Conservation (phyloP, 2,329 filamentous ascomycete species). For the Myriosclerotinia curreyana region DNA sequence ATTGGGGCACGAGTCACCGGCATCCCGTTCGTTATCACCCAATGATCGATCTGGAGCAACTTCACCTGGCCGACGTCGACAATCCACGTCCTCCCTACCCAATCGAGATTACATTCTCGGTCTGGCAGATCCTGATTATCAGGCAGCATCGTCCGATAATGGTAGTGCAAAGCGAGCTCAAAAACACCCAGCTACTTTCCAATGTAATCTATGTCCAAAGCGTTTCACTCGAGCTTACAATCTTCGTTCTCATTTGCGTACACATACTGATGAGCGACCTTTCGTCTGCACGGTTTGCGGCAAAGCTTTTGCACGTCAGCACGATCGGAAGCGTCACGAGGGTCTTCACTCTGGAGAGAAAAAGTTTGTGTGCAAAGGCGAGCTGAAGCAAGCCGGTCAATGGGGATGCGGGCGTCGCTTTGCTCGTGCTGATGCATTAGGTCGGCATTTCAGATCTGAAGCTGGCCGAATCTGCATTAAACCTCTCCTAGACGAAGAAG, state of each 20-base stretch:
- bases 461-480: constrained; percentile 96
- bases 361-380: constrained; percentile 95
- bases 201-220: constrained; percentile 90
- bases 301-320: constrained; percentile 95
- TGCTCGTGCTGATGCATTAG: constrained; percentile 90
- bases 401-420: constrained; percentile 96
- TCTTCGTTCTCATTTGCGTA: constrained; percentile 87
- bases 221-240: constrained; percentile 97
- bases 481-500: constrained; percentile 93
- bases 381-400: constrained; percentile 74
- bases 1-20: constrained; percentile 41
- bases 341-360: constrained; percentile 95
- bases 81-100: constrained; percentile 57
- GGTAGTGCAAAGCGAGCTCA: constrained; percentile 75
- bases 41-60: constrained; percentile 52
- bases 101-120: constrained; percentile 80
- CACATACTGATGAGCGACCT: constrained; percentile 93
- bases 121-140: constrained; percentile 82
- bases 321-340: constrained; percentile 96
- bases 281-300: constrained; percentile 97
- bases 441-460: constrained; percentile 91
- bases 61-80: constrained; percentile 49
- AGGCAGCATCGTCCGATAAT: constrained; percentile 59
- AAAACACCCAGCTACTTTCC: constrained; percentile 96
- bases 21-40: constrained; percentile 56